A percentile compares a stretch with the other conserved stretches of the same genome.
These are phyloP conservation scores for Suhomyces pyralidae DNA, from an alignment of 805 yeast genomes.

Conservation along the genomic window DNA sequence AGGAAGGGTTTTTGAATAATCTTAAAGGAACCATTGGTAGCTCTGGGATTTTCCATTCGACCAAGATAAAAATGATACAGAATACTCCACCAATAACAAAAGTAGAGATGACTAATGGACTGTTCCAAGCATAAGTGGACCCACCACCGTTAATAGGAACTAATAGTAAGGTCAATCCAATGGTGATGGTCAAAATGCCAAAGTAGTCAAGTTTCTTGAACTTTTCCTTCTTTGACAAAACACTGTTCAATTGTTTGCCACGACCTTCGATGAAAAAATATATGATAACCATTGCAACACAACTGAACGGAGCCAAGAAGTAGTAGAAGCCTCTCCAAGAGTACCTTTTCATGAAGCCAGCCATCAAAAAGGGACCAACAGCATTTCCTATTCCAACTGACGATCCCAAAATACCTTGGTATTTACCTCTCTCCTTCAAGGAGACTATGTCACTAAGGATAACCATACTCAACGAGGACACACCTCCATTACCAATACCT, in stretches of 20 bases:
- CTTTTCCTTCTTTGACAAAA: slow-evolving; percentile 32
- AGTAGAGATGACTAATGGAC: slow-evolving; percentile 32
- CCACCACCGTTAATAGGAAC: slow-evolving; percentile 67
- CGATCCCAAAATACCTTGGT: slow-evolving; percentile 54
- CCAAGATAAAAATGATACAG: slow-evolving; percentile 42
- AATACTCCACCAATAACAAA: slow-evolving; percentile 36
- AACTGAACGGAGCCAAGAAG: slow-evolving; percentile 42
- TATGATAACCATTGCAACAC: slow-evolving; percentile 27
- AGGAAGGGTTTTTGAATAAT: slow-evolving; percentile 34
- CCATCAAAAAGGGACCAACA: slow-evolving; percentile 56
- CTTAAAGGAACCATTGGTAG: slow-evolving; percentile 56
- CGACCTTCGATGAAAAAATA: slow-evolving; percentile 37
- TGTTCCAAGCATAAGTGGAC: slow-evolving; percentile 53
- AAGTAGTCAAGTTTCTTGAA: slow-evolving; percentile 48
- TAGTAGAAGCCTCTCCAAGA: slow-evolving; percentile 57
- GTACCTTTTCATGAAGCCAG: slow-evolving; percentile 42
- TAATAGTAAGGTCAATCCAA: slow-evolving; percentile 47
- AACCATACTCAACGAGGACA: slow-evolving; percentile 49
- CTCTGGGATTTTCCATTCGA: slow-evolving; percentile 48
- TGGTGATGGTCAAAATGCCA: slow-evolving; percentile 49
- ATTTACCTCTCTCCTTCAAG: slow-evolving; percentile 51
- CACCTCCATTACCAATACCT: slow-evolving; percentile 57
- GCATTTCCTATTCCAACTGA: slow-evolving; percentile 52
- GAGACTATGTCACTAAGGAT: slow-evolving; percentile 54
- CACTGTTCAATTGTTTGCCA: slow-evolving; percentile 21